A percentile compares a stretch with the other conserved stretches of the same genome.
Evolutionary conservation across 1,284 basidiomycete species (phyloP).

Genomic region (Naganishia albida): DNA sequence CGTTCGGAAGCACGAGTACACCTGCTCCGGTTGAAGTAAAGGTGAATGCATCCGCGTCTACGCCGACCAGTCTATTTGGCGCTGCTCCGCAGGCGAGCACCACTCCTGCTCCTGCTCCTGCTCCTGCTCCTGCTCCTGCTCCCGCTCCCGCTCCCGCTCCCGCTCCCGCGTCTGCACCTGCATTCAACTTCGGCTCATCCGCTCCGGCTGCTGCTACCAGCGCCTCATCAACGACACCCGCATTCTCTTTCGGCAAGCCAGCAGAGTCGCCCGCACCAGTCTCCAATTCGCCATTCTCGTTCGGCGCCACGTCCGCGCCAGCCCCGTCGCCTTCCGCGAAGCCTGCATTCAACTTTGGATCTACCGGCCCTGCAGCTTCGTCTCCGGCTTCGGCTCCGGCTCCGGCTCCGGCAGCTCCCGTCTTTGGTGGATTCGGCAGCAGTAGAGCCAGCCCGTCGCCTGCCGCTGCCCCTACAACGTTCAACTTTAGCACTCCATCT

Average conservation of each 20-base stretch:
- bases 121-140: background rate
- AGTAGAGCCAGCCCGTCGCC: background rate
- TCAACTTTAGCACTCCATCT: conserved; percentile 19
- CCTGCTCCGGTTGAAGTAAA: conserved; percentile 2
- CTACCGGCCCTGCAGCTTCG: background rate
- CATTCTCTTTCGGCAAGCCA: conserved; percentile 10
- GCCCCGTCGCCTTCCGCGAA: background rate
- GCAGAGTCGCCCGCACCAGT: conserved; percentile 14
- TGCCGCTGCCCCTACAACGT: conserved; percentile 1
- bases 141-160: background rate
- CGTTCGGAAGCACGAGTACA: conserved; percentile 1
- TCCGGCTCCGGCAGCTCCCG: background rate
- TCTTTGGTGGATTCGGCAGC: conserved; percentile 3
- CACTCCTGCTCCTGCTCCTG: background rate
- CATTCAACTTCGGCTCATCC: background rate
- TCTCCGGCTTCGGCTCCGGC: background rate
- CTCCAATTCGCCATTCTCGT: conserved; percentile 7
- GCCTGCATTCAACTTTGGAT: conserved; percentile 19
- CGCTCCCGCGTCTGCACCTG: background rate
- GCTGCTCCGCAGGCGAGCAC: background rate
- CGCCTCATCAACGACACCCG: background rate
- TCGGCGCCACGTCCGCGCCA: background rate
- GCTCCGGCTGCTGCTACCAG: background rate
- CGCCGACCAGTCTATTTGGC: background rate
- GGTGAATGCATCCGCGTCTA: background rate